Evolutionary conservation across 495 filamentous ascomycete genomes (phyloP).

Genomic region (Penicillium alfredii): DNA sequence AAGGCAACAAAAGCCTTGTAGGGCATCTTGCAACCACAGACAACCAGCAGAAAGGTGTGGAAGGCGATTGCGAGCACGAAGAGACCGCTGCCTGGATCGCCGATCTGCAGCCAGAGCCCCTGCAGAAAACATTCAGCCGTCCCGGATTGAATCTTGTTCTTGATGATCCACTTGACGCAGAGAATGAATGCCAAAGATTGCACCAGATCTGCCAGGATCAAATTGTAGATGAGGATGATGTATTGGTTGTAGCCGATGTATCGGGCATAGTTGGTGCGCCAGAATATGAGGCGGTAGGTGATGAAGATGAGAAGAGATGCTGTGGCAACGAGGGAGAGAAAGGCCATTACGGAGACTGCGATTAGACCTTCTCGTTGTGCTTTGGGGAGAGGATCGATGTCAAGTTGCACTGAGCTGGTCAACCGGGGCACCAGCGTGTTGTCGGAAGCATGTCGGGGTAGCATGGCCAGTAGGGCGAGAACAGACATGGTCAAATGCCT

Average conservation of each 20-base stretch:
- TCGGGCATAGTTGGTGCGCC: conserved; percentile 43
- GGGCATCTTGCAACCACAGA: conserved; percentile 51
- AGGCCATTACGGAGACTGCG: conserved; percentile 50
- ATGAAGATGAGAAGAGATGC: conserved; percentile 48
- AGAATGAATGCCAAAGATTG: conserved; percentile 64
- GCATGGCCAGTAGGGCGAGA: conserved; percentile 16
- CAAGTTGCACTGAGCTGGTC: conserved; percentile 6
- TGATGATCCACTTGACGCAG: conserved; percentile 53
- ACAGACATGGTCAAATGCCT: conserved; percentile 20
- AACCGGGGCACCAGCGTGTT: conserved; percentile 21
- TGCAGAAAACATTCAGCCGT: conserved; percentile 60
- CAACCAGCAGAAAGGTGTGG: conserved; percentile 63
- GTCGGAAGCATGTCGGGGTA: conserved; percentile 7
- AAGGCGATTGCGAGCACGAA: conserved; percentile 66
- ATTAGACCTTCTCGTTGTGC: conserved; percentile 47
- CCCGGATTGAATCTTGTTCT: conserved; percentile 50
- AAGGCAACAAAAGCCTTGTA: conserved; percentile 45
- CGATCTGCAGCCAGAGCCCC: conserved; percentile 64
- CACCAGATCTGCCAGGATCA: conserved; percentile 67
- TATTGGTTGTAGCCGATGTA: conserved; percentile 63
- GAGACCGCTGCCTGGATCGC: conserved; percentile 62
- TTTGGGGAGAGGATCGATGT: conserved; percentile 44
- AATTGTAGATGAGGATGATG: conserved; percentile 66
- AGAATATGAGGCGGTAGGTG: conserved; percentile 52
- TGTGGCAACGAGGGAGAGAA: conserved; percentile 55